These are phyloP conservation scores for Russula griseocarnosa DNA, from an alignment of 768 basidiomycete species.

Conservation along the genomic window DNA sequence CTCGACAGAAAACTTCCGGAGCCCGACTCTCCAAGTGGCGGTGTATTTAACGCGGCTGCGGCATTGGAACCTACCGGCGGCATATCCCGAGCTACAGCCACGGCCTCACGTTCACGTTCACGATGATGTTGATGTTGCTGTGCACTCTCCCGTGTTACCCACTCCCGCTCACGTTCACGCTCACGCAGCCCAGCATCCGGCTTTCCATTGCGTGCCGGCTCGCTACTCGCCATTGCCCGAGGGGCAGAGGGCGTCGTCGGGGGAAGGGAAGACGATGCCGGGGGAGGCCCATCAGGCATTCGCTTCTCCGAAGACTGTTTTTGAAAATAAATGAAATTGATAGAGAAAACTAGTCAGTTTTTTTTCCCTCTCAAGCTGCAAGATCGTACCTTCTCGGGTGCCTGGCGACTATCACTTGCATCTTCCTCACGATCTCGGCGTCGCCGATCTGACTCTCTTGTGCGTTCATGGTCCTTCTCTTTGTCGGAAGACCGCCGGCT, in stretches of 20 bases:
- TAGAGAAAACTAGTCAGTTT: background rate
- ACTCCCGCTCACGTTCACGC: conserved; percentile 43
- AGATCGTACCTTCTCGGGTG: conserved; percentile 53
- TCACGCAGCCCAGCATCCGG: conserved; percentile 37
- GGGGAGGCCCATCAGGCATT: conserved; percentile 46
- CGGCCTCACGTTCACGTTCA: conserved; percentile 18
- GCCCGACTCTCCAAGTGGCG: conserved; percentile 11
- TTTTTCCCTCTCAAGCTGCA: background rate
- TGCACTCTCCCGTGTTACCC: conserved; percentile 24
- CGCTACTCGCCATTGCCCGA: conserved; percentile 59
- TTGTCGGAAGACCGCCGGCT: conserved; percentile 63
- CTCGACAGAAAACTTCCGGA: conserved; percentile 49
- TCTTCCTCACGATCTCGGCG: conserved; percentile 61
- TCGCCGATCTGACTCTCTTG: conserved; percentile 64
- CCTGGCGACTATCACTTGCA: conserved; percentile 42
- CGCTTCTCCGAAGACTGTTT: conserved; percentile 52
- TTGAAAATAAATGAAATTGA: background rate
- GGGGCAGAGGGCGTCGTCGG: conserved; percentile 65
- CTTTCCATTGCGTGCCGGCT: conserved; percentile 42
- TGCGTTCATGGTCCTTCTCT: conserved; percentile 57
- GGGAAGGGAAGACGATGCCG: conserved; percentile 39
- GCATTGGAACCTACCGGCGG: conserved; percentile 5
- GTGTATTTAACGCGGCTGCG: background rate
- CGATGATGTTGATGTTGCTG: conserved; percentile 18
- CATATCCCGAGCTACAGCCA: conserved; percentile 11